phyloP scores from a whole-genome alignment of 345 rosid species.

The Reutealis trisperma region DNA sequence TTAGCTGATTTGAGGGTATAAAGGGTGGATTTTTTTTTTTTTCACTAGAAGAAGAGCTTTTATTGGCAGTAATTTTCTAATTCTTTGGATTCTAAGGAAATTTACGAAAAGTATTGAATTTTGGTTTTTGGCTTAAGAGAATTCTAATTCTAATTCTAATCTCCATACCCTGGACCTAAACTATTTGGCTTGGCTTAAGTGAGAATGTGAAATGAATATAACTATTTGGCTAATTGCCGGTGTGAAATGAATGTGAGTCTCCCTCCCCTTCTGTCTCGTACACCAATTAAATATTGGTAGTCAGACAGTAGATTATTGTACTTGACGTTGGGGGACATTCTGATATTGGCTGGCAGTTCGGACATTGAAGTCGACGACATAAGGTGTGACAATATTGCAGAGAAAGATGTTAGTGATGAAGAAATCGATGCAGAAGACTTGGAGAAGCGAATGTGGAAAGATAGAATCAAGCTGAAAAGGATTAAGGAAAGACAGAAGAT shows the following conservation, averaged over 20 bases:
- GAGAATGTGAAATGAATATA: neutral
- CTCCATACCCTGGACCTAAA: neutral
- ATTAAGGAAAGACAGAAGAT: conserved; percentile 78
- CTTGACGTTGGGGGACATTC: neutral
- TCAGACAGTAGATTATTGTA: neutral
- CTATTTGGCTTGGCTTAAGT: neutral
- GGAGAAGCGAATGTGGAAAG: conserved; percentile 97
- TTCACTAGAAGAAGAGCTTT: too few relatives aligned
- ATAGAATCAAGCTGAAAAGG: conserved; percentile 77
- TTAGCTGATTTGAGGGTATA: neutral
- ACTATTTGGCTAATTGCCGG: neutral
- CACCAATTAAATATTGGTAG: neutral
- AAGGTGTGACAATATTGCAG: conserved; percentile 72
- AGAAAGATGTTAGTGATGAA: conserved; percentile 94
- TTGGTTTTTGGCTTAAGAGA: neutral
- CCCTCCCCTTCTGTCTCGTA: neutral
- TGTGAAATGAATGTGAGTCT: neutral
- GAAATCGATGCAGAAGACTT: conserved; percentile 88
- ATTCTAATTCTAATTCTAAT: neutral
- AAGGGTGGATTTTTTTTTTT: neutral
- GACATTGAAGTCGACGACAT: conserved; percentile 74
- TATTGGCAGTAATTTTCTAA: neutral
- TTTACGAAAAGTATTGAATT: neutral
- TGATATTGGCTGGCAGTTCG: conserved; percentile 36
- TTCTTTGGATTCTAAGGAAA: neutral